Percentiles rank a stretch among this genome's conserved stretches.
phyloP scores from a whole-genome alignment of 73 alveolate genomes.

The Paramecium caudatum region DNA sequence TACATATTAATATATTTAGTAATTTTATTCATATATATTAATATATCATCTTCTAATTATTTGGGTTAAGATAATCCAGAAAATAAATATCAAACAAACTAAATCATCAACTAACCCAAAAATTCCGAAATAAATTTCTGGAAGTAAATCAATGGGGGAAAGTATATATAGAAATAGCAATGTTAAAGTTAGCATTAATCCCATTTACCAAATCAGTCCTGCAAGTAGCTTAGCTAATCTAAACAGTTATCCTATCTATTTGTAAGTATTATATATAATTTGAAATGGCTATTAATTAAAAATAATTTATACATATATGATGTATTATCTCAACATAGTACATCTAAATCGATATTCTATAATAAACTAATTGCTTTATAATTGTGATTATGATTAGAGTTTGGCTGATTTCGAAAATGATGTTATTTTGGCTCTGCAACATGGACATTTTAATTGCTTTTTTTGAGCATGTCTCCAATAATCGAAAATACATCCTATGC shows the following conservation, averaged over 20 bases:
- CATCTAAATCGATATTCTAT: conserved; percentile 2
- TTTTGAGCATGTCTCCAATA: conserved; percentile 53
- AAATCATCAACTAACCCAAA: conserved; percentile 61
- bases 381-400: not conserved
- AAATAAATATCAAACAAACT: conserved; percentile 42
- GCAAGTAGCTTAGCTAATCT: not conserved
- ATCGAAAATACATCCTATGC: not conserved
- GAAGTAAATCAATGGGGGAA: conserved; percentile 60
- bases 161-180: not conserved
- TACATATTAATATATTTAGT: too few relatives aligned
- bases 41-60: too few relatives aligned
- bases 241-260: not conserved
- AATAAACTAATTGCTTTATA: conserved; percentile 14
- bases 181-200: not conserved
- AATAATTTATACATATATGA: not conserved
- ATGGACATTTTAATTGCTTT: conserved; percentile 55
- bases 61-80: conserved; percentile 44
- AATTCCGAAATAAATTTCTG: conserved; percentile 42
- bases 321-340: not conserved
- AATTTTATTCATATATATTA: too few relatives aligned
- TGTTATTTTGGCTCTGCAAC: conserved; percentile 50
- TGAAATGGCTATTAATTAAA: not conserved
- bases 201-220: not conserved
- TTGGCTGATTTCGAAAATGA: not conserved
- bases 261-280: not conserved